Evolutionary conservation across 1,284 basidiomycete species (phyloP).

Genomic region (Malassezia sp.): DNA sequence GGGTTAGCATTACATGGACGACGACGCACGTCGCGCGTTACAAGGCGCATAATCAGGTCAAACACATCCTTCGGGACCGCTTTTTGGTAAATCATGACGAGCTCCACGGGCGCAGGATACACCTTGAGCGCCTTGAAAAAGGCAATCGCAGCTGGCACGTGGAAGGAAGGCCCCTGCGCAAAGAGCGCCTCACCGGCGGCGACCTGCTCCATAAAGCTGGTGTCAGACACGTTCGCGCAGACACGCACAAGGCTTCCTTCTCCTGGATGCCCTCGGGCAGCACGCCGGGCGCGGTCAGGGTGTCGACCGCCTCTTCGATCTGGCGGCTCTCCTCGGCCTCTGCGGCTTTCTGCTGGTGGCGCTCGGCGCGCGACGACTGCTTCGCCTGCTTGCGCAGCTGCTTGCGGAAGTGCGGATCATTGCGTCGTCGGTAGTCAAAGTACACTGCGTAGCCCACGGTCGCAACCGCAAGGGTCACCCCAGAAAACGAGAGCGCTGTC

Average conservation of each 20-base stretch:
- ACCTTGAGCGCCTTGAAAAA: constrained; percentile 90
- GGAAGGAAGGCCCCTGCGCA: constrained; percentile 55
- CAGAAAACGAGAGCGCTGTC: constrained; percentile 9
- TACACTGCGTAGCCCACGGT: constrained; percentile 51
- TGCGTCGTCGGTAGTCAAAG: constrained; percentile 89
- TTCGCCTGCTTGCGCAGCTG: constrained; percentile 64
- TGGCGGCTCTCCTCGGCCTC: constrained; percentile 23
- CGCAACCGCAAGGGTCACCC: constrained; percentile 20
- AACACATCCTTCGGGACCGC: constrained; percentile 77
- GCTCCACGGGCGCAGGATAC: constrained; percentile 82
- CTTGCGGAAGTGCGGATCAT: constrained; percentile 76
- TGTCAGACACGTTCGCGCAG: neutral
- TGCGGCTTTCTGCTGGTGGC: constrained; percentile 44
- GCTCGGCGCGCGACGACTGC: constrained; percentile 55
- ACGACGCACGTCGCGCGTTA: constrained; percentile 72
- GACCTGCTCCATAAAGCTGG: constrained; percentile 80
- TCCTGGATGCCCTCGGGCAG: constrained; percentile 59
- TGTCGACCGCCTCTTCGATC: constrained; percentile 29
- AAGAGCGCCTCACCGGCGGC: constrained; percentile 74
- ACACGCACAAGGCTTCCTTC: constrained; percentile 25
- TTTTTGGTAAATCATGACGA: constrained; percentile 69
- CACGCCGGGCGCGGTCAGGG: constrained; percentile 24
- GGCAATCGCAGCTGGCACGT: constrained; percentile 61
- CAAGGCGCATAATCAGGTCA: constrained; percentile 78
- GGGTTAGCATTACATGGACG: too few species aligned